Conservation (phyloP, 306 rosid genomes). For the Vicia villosa region DNA sequence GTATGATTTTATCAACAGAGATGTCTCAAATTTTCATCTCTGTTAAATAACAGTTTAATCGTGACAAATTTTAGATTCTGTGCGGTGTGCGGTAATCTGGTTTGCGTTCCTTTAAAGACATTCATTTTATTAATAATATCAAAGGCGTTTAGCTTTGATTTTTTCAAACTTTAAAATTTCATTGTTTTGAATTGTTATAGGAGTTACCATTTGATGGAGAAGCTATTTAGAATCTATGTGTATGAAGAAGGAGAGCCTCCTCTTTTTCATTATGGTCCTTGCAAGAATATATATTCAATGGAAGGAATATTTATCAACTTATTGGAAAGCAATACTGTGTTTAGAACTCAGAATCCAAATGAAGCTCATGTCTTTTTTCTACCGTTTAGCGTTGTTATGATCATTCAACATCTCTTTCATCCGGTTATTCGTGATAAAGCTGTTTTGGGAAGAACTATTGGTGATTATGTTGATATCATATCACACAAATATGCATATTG, state of each 20-base stretch:
- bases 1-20: slow-evolving; percentile 27
- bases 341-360: slow-evolving; percentile 52
- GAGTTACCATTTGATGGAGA: slow-evolving; percentile 63
- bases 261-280: slow-evolving; percentile 63
- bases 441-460: slow-evolving; percentile 55
- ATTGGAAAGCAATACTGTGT: slow-evolving; percentile 47
- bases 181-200: slow-evolving; percentile 27
- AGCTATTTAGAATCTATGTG: slow-evolving; percentile 53
- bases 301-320: slow-evolving; percentile 64
- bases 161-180: too few relatives aligned
- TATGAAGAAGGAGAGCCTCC: slow-evolving; percentile 72
- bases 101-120: too few relatives aligned
- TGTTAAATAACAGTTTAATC: too few relatives aligned
- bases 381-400: slow-evolving; percentile 69
- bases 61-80: too few relatives aligned
- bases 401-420: slow-evolving; percentile 54
- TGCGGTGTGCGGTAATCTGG: too few relatives aligned
- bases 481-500: slow-evolving; percentile 56
- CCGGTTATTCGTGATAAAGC: slow-evolving; percentile 62
- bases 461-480: slow-evolving; percentile 53
- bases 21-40: too few relatives aligned
- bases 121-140: too few relatives aligned
- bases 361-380: slow-evolving; percentile 64
- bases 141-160: too few relatives aligned
- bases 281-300: slow-evolving; percentile 67